Evolutionary conservation across 306 rosid species (phyloP), one percentile per base, ranked within the genome.

Genomic region (Myrica gale): DNA sequence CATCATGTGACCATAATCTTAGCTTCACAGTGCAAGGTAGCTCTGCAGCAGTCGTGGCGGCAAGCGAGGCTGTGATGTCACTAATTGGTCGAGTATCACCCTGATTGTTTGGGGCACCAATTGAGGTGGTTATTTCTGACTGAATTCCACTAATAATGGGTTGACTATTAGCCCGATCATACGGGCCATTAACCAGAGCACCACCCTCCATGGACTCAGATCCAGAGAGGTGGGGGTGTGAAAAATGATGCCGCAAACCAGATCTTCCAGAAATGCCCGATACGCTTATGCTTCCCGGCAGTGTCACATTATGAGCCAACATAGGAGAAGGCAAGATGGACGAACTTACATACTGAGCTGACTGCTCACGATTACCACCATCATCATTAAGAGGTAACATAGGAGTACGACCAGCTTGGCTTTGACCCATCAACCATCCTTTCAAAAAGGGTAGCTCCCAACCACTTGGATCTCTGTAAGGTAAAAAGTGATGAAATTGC

Each of bases 381-480:
- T 21, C 77, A 41, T 68, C 77, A 32, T 21, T 44, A 54, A 69
- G 80, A 45, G 84, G 74, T 69, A 56, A 74, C 75, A 74, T 73
- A 67, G 84, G 69, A 50, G 85, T 77, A 76, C 57, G 43, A 57
- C 76, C 74, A 44, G 46, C 80, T 61, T 82, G 86, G 78, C 72
- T 85, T 82, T 82, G 88, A 76, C 88, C 88, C 78, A 85, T 65
- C 69, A 85, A 69, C 86, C 82, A 82, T 62, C 86, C 84, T 72
- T 85, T 86, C 70, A 82, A 60, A 76, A 82, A 78, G 5, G 84
- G 78, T 54, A 82, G 73, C 68, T 85, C 86, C 88, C 88, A 85
- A 50, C 80, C 78, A 68, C 72, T 65, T 32, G 68, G 63, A 46
- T 76, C 84, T 76, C 78, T 60, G 51, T 79, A 45, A 73, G 82